Evolutionary conservation across 148 eudicot genomes (phyloP).

Genomic region (Amaranthus hypochondriacus): DNA sequence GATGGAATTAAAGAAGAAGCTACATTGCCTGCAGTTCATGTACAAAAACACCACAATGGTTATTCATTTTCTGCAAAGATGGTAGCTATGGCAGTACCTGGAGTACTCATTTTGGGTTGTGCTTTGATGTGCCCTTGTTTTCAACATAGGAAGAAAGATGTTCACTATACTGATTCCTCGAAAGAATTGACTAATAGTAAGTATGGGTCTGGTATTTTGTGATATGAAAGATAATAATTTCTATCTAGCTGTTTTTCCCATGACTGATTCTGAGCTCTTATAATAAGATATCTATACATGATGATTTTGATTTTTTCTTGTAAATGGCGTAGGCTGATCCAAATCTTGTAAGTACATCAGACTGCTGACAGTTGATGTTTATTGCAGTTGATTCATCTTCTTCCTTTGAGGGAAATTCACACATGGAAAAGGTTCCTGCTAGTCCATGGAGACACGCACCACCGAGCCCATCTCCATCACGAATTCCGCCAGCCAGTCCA

Average conservation of each 20-base stretch:
- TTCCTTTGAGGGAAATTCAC: slow-evolving; percentile 50
- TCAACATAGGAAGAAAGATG: slow-evolving; percentile 51
- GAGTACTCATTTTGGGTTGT: slow-evolving; percentile 56
- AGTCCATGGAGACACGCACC: slow-evolving; percentile 69
- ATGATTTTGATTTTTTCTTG: not conserved
- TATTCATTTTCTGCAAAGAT: slow-evolving; percentile 35
- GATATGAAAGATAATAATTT: not conserved
- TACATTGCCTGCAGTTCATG: slow-evolving; percentile 16
- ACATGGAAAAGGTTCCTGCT: slow-evolving; percentile 46
- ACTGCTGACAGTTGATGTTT: slow-evolving; percentile 6
- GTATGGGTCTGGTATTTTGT: slow-evolving; percentile 20
- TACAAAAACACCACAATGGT: slow-evolving; percentile 22
- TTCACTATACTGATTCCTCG: slow-evolving; percentile 34
- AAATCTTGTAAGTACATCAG: not conserved
- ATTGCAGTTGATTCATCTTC: slow-evolving; percentile 70
- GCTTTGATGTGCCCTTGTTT: slow-evolving; percentile 62
- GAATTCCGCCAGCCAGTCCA: slow-evolving; percentile 77
- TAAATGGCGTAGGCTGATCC: not conserved
- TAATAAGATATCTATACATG: not conserved
- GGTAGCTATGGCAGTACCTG: slow-evolving; percentile 59
- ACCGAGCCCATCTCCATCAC: slow-evolving; percentile 66
- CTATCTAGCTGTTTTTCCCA: not conserved
- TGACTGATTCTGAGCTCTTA: not conserved
- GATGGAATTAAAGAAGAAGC: slow-evolving; percentile 30
- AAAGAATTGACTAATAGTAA: slow-evolving; percentile 63